Evolutionary conservation across 73 alveolate genomes (phyloP), one percentile per base, ranked within the genome.

Genomic region (Paramecium bursaria): DNA sequence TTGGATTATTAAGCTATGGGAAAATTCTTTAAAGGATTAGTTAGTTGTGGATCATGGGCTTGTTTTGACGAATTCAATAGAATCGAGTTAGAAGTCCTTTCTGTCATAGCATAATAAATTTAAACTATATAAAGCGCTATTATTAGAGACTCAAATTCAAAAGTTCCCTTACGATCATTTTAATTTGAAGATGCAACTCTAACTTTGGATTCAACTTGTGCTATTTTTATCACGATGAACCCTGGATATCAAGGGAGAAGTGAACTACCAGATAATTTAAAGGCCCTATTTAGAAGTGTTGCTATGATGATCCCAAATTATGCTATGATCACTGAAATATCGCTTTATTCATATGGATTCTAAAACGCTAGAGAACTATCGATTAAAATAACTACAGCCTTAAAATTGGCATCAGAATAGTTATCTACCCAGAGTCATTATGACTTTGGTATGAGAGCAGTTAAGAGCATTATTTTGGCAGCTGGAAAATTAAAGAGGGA

Each of bases 371-470:
- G 98, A 88, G 92, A 91, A 51, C 88, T 96, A 39, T 80, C 97
- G 22, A 88, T 92, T 22, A 96, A 96, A 85, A 93, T 96, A 50
- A 95, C 96, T 4, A 85, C 94, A 7, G 88, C 97, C 42, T 87
- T 96, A 22, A 95, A 94, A 88, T 90, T 96, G 46, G 92, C 99
- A 49, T 87, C 96, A 29, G 99, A 96, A 53, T 93, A 96, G 86
- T 82, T 96, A 75, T 93, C 98, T 10, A 95, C 98, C 0, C 92
- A 96, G 85, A 74, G 87, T 25, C 99, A 97, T 87, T 97, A 97
- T 86, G 99, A 97, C 88, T 97, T 94, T 57, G 99, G 99, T 30
- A 97, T 97, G 99, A 92, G 99, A 88, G 98, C 99, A 13, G 98
- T 97, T 27, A 97, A 95, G 57, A 91, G 98, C 3, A 95, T 97